phyloP scores from a whole-genome alignment of 257 asterid genomes.

The Lantana camara region DNA sequence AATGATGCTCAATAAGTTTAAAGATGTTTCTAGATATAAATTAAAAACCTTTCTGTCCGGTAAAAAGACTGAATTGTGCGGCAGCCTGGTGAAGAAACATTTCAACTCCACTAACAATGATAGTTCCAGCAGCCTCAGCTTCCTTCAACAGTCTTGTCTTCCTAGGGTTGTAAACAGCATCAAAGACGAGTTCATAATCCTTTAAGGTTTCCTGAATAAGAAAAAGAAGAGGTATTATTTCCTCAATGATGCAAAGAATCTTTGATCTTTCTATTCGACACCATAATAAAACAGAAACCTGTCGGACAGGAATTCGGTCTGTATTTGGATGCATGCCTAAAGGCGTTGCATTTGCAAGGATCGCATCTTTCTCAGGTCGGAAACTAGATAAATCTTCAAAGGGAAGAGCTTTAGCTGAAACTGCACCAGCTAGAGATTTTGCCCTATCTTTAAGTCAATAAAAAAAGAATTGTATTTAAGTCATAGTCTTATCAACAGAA shows the following conservation, averaged over 20 bases:
- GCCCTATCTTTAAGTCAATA: slow-evolving; percentile 48
- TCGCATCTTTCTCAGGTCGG: slow-evolving; percentile 59
- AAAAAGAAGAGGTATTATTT: neutral
- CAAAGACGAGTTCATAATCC: slow-evolving; percentile 56
- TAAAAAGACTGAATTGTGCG: slow-evolving; percentile 62
- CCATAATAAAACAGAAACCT: slow-evolving; percentile 24
- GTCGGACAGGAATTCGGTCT: slow-evolving; percentile 51
- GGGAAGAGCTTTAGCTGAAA: slow-evolving; percentile 52
- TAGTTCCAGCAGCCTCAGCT: slow-evolving; percentile 71
- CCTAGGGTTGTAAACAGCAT: slow-evolving; percentile 67
- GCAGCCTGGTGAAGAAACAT: slow-evolving; percentile 75
- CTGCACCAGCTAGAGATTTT: slow-evolving; percentile 58
- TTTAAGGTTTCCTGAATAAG: slow-evolving; percentile 37
- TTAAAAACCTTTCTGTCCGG: slow-evolving; percentile 46
- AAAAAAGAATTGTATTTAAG: neutral
- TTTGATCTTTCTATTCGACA: neutral
- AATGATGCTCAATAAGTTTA: neutral
- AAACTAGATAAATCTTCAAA: slow-evolving; percentile 44
- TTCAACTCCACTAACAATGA: slow-evolving; percentile 65
- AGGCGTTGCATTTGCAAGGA: slow-evolving; percentile 77
- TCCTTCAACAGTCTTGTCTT: slow-evolving; percentile 52
- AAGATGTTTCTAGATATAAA: neutral
- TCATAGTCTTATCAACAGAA: neutral
- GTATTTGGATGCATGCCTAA: slow-evolving; percentile 69
- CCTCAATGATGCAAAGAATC: neutral